Base-by-base conservation (phyloP, 2,329 filamentous ascomycete species). In the Diaporthe sp. region DNA sequence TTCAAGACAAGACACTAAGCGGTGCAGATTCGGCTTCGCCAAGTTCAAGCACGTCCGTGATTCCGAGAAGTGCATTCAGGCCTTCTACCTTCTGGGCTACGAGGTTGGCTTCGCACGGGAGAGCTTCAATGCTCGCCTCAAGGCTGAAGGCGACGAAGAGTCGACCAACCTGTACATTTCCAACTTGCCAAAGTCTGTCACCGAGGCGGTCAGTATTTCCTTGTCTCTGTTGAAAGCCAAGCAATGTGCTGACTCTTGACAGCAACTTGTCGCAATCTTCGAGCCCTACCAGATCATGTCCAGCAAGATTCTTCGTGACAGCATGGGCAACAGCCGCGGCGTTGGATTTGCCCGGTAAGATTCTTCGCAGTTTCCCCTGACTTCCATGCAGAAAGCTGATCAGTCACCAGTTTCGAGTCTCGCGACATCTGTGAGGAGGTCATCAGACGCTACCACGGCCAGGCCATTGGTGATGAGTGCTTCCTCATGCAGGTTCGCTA, bases 161-260 rank as follows among this genome's bases (percentile, higher is more conserved):
- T 98, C 97, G 61, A 98, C 97, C 77, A 99, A 99, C 82, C 90
- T 99, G 77, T 99, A 99, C 84, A 96, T 98, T 77, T 99, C 97
- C 38, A 99, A 98, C 84, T 90, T 99, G 58, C 97, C 97, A 47
- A 96, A 96, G 85, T 91, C 92, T 77, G 92, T 97, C 89, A 97
- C 94, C 70, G 97, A 99, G 87, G 92, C 95, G 79, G 95, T 96
- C 84, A 82, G 93, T 87, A 9, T 28, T 52, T 10, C 9, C 15
- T 9, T 30, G 28, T 58, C 57, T 4, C 10, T 80, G 75, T 45
- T 28, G 7, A 15, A n/a, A 13, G 30, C 42, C 13, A n/a, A 33
- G n/a, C 60, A 77, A 47, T 79, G 79, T 75, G 77, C 66, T 76
- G 70, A 78, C 54, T 52, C 28, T 74, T 8, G 40, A 2, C 79